Conservation (phyloP, 169 alveolate species). For the Eimeria acervulina region DNA sequence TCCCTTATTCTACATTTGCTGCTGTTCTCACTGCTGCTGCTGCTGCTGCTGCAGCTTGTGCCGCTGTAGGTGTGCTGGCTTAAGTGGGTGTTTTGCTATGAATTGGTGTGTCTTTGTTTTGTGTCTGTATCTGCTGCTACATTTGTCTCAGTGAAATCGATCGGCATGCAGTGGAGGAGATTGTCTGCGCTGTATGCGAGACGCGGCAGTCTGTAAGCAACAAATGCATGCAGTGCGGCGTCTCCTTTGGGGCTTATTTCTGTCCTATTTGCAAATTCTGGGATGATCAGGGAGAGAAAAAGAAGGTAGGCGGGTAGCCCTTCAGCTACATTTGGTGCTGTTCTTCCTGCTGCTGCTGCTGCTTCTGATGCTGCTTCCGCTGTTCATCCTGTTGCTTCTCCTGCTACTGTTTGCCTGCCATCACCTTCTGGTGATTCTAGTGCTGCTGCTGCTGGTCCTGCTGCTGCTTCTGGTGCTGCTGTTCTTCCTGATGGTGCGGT, state of each 20-base stretch:
- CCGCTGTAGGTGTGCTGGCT: no score
- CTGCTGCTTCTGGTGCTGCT: neutral
- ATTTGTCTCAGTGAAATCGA: conserved; percentile 80
- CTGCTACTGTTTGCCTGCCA: neutral
- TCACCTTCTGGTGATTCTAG: neutral
- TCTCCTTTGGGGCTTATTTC: conserved; percentile 81
- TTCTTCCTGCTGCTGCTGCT: neutral
- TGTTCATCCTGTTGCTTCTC: neutral
- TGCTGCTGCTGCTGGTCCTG: neutral
- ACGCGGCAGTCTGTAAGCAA: conserved; percentile 79
- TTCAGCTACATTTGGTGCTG: neutral
- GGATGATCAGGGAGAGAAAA: conserved; percentile 88
- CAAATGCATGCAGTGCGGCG: conserved; percentile 67
- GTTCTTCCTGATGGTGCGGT: neutral
- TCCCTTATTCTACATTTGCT: neutral
- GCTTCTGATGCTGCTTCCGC: neutral
- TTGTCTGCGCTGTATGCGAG: conserved; percentile 83
- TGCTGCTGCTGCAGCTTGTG: no score
- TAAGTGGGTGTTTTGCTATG: no score
- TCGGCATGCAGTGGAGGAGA: conserved; percentile 82
- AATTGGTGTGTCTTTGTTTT: no score
- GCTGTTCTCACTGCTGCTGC: neutral
- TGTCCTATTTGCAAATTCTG: conserved; percentile 86
- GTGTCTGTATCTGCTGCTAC: neutral
- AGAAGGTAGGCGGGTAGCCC: conserved; percentile 72